Base-by-base conservation (phyloP, 495 filamentous ascomycete genomes). In the Daldinia decipiens region DNA sequence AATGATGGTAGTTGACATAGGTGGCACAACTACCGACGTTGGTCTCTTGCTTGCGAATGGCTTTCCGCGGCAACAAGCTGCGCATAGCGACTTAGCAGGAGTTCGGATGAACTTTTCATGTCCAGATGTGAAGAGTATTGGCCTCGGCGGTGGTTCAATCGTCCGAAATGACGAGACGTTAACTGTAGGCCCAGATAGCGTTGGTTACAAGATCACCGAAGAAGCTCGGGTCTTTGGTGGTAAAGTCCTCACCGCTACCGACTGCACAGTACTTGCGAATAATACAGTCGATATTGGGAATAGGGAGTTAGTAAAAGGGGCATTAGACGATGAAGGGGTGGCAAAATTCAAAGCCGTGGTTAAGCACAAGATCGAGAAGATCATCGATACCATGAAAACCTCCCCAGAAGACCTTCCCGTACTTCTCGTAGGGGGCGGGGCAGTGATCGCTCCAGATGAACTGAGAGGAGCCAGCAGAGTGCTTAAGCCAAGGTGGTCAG, bases 1-100 rank as follows among this genome's bases (percentile, higher is more conserved):
- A 55, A 76, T 84, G 36, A 77, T 85, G 68, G 82, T 85, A 0
- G 79, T 85, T 13, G 83, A 85, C 64, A 79, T 87, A 57, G 86
- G 86, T 36, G 86, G 86, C 4, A 88, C 86, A 0, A 88, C 86
- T 11, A 87, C 83, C 4, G 86, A 88, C 71, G 80, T 87, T 5
- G 83, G 84, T 36, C 80, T 82, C 8, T 69, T 88, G 27, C 77
- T 87, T 2, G 80, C 83, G 12, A 84, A 80, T 53, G 85, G 86
- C 1, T 86, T 86, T 56, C 85, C 86, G 6, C 78, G 85, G 19
- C 84, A 87, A 67, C 84, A 86, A 38, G 80, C 86, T n/a, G 82
- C 83, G 5, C 85, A 83, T 47, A 80, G 82, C 34, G 80, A 82
- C 47, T 76, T 87, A 19, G 84, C 78, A 1, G 85, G 86, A 2